A percentile compares a stretch with the other conserved stretches of the same genome.
Evolutionary conservation across 2,329 filamentous ascomycete genomes (phyloP).

Genomic region (Microascus cirrosus): DNA sequence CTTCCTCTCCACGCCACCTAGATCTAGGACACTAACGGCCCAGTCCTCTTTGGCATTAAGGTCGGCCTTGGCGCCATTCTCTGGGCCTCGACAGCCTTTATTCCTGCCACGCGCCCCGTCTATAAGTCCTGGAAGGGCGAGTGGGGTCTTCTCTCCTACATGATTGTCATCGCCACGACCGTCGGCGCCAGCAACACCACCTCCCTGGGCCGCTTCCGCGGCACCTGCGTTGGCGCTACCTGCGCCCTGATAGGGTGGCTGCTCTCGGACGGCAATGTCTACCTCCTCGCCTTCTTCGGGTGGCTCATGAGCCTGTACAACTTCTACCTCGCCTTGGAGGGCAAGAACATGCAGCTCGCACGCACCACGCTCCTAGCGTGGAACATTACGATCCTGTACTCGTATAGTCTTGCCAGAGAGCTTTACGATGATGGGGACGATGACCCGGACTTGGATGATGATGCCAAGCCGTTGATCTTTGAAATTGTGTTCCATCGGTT

Average conservation of each 20-base stretch:
- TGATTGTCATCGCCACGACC: constrained; percentile 97
- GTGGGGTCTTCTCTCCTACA: constrained; percentile 93
- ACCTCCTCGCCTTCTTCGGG: constrained; percentile 67
- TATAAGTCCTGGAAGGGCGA: constrained; percentile 89
- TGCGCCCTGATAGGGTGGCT: constrained; percentile 72
- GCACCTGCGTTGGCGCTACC: constrained; percentile 70
- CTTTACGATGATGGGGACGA: constrained; percentile 74
- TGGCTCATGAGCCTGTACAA: constrained; percentile 72
- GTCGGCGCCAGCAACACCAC: constrained; percentile 94
- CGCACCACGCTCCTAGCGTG: constrained; percentile 92
- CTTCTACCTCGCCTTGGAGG: constrained; percentile 80
- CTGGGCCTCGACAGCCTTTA: constrained; percentile 82
- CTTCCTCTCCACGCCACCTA: background rate
- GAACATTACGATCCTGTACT: constrained; percentile 89
- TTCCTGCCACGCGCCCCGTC: constrained; percentile 63
- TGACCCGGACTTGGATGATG: constrained; percentile 88
- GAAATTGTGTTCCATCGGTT: constrained; percentile 85
- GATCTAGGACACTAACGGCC: constrained; percentile 10
- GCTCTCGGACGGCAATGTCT: constrained; percentile 60
- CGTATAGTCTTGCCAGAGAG: constrained; percentile 74
- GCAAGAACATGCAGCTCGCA: constrained; percentile 78
- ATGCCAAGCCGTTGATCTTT: constrained; percentile 69
- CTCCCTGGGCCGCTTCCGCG: constrained; percentile 73
- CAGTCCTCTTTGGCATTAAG: constrained; percentile 71
- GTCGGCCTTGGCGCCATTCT: constrained; percentile 82